Conservation (phyloP, 78 protist genomes). For the Dictyostelium intermedium region DNA sequence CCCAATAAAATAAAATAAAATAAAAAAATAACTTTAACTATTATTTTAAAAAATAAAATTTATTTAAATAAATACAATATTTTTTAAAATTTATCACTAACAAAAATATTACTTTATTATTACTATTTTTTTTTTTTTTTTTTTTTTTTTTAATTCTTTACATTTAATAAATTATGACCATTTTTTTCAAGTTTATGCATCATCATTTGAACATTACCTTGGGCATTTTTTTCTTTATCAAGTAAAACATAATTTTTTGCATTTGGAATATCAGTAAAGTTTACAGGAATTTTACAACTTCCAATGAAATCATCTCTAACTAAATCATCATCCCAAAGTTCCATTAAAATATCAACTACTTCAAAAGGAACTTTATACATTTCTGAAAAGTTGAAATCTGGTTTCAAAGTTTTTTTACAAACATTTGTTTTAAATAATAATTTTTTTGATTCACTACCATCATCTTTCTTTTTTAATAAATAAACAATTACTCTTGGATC, state of each 20-base stretch:
- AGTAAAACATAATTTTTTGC: background rate
- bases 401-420: background rate
- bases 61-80: background rate
- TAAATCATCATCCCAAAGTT: background rate
- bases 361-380: background rate
- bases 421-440: background rate
- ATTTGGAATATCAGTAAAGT: background rate
- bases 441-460: background rate
- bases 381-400: background rate
- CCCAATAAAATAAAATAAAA: background rate
- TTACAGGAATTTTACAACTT: background rate
- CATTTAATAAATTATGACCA: background rate
- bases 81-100: background rate
- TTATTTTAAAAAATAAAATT: background rate
- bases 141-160: background rate
- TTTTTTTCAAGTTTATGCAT: background rate
- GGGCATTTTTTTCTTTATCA: background rate
- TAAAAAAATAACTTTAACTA: background rate
- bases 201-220: background rate
- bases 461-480: background rate
- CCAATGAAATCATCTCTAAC: background rate
- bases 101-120: background rate
- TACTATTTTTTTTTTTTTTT: background rate
- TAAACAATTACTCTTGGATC: background rate
- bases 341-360: background rate